Percentiles rank a stretch among this genome's conserved stretches.
phyloP scores from a whole-genome alignment of 2,329 filamentous ascomycete genomes.

The Alternaria arborescens region DNA sequence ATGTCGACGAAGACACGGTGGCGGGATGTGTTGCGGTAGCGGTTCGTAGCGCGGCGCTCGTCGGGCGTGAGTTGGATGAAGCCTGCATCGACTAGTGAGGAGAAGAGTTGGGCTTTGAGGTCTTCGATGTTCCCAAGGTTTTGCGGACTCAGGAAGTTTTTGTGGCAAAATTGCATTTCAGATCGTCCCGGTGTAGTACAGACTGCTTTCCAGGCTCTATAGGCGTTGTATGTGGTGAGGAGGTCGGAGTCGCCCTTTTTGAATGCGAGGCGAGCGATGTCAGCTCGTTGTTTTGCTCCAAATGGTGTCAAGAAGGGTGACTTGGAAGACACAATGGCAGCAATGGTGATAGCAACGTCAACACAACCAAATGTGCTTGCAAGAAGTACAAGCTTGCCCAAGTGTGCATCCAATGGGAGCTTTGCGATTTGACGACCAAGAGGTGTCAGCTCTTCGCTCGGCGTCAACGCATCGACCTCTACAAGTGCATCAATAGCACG shows the following conservation, averaged over 20 bases:
- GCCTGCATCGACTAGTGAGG: slow-evolving; percentile 84
- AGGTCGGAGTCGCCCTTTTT: slow-evolving; percentile 89
- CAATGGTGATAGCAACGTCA: slow-evolving; percentile 89
- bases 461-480: slow-evolving; percentile 88
- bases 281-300: slow-evolving; percentile 81
- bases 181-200: slow-evolving; percentile 75
- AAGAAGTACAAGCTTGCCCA: slow-evolving; percentile 90
- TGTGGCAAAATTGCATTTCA: slow-evolving; percentile 90
- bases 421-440: slow-evolving; percentile 87
- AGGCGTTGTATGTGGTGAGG: slow-evolving; percentile 92
- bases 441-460: slow-evolving; percentile 82
- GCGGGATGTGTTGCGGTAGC: slow-evolving; percentile 71
- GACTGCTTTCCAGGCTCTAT: slow-evolving; percentile 84
- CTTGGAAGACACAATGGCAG: slow-evolving; percentile 92
- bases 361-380: slow-evolving; percentile 89
- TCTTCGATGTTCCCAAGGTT: slow-evolving; percentile 93
- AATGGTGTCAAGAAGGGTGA: slow-evolving; percentile 91
- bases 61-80: slow-evolving; percentile 78
- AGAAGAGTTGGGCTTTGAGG: slow-evolving; percentile 88
- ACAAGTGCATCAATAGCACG: slow-evolving; percentile 91
- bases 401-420: slow-evolving; percentile 89
- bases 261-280: slow-evolving; percentile 80
- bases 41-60: slow-evolving; percentile 74
- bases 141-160: slow-evolving; percentile 91
- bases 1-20: slow-evolving; percentile 84